Base-by-base conservation (phyloP, 164 flowering plant species). In the Saururus chinensis region DNA sequence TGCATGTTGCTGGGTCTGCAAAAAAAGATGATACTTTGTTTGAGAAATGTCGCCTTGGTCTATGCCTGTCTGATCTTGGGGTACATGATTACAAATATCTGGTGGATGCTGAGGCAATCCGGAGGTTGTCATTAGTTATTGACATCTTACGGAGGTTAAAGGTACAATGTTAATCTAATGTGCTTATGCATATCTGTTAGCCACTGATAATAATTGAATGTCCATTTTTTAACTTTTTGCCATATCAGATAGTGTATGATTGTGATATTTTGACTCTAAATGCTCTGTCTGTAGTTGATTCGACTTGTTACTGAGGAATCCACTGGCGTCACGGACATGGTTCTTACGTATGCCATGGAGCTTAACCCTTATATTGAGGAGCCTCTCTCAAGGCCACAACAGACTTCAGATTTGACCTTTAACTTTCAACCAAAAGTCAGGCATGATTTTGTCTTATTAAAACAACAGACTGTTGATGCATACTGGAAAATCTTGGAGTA, bases 281-380 rank as follows among this genome's bases (percentile, higher is more conserved):
- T 72, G 30, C 79, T 63, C 63, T 51, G 4, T 45, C 8, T 73
- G 62, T 66, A 92, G 98, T 72, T 93, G 76, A 80, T 93, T 69
- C 84, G 86, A 58, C 68, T 93, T 26, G 82, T 81, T 56, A 72
- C 71, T 62, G 68, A 71, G 70, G 83, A 60, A 57, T 17, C 68
- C 69, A 62, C 45, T 69, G 40, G 77, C 71, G 62, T 78, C 72
- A 63, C 53, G 59, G 74, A 61, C 12, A 68, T 63, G 53, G 62
- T 45, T 56, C 80, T 81, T 70, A 71, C 73, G 54, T 73, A 88
- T 79, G 87, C 96, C 22, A 41, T 93, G 80, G 99, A 90, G 78
- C 86, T 90, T 64, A 88, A 80, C 72, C 99, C 99, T 40, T 91
- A 93, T 69, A 79, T 93, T 58, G 97, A 91, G 71, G 99, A 93